phyloP scores from a whole-genome alignment of 257 asterid genomes.

The Salvia splendens region DNA sequence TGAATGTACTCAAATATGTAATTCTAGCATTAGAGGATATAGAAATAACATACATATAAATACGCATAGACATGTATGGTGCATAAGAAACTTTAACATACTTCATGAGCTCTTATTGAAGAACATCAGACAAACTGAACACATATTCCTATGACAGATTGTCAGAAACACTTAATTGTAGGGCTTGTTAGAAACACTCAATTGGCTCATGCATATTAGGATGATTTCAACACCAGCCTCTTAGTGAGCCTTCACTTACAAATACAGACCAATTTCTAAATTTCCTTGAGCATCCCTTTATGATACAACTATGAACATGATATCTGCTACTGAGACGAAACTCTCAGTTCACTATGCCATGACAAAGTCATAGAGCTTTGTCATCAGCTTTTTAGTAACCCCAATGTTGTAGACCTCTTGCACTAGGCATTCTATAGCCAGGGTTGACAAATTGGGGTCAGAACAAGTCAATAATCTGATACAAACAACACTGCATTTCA shows the following conservation, averaged over 20 bases:
- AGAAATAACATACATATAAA: neutral
- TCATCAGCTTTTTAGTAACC: neutral
- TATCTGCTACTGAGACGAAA: neutral
- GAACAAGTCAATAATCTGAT: neutral
- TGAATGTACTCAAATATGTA: constrained; percentile 1
- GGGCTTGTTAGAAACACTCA: neutral
- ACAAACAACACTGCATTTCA: neutral
- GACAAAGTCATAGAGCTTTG: neutral
- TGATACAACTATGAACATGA: neutral
- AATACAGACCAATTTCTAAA: constrained; percentile 9
- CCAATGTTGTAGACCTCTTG: neutral
- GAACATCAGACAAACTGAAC: constrained; percentile 6
- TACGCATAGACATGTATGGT: neutral
- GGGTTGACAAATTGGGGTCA: no score
- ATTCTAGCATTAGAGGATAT: neutral
- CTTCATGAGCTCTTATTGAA: constrained; percentile 18
- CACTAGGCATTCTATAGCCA: neutral
- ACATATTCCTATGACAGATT: neutral
- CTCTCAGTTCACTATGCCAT: neutral
- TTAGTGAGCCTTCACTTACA: constrained; percentile 14
- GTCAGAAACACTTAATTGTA: neutral
- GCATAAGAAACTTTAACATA: constrained; percentile 15
- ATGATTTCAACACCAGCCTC: constrained; percentile 6
- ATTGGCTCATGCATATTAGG: constrained; percentile 9
- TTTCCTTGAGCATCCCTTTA: neutral